Base-by-base conservation (phyloP, 139 green algal species). In the Chlorella vulgaris region DNA sequence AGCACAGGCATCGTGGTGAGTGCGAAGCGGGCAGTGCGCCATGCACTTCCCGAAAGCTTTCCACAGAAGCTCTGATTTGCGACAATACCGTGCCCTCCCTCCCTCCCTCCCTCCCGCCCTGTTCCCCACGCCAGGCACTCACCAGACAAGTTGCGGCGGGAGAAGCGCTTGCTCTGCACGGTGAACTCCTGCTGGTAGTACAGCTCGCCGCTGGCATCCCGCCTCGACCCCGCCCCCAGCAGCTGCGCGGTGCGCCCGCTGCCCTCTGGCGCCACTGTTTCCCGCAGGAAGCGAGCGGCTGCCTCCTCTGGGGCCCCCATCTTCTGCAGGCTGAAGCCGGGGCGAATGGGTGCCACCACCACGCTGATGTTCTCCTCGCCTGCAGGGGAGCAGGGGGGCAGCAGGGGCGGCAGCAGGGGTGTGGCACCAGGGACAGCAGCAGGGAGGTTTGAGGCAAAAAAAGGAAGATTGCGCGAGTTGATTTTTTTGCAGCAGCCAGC, bases 321-420 rank as follows among this genome's bases (percentile, higher is more conserved):
- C 63, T 50, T 83, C 35, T 79, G 39, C 51, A 97, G 82, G 21
- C 35, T 85, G 88, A 98, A 98, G 31, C 93, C 93, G 2, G 83
- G 29, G 4, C 78, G 51, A 68, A 98, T 95, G 58, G 95, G 93
- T 2, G 92, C 91, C 19, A 95, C 95, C 19, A 99, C 89, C 1
- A 98, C 91, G 42, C 82, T 93, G 35, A 99, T 86, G 77, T 99
- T 99, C 77, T 95, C 87, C 82, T 99, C 95, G 0, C 95, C 95
- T 76, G 69, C 70, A 18, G 15, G 26, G 39, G 0, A 29, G n/a
- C n/a, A 13, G 60, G n/a, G 38, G 60, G 60, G n/a, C 19, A 36
- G 33, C 63, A 47, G 26, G 24, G 55, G 18, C n/a, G 55, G 47
- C 47, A 15, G 10, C 13, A 58, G 47, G 47, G 47, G 10, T 58